Evolutionary conservation across 1,139 yeast species (phyloP).

Genomic region (Wickerhamiella pararugosa): DNA sequence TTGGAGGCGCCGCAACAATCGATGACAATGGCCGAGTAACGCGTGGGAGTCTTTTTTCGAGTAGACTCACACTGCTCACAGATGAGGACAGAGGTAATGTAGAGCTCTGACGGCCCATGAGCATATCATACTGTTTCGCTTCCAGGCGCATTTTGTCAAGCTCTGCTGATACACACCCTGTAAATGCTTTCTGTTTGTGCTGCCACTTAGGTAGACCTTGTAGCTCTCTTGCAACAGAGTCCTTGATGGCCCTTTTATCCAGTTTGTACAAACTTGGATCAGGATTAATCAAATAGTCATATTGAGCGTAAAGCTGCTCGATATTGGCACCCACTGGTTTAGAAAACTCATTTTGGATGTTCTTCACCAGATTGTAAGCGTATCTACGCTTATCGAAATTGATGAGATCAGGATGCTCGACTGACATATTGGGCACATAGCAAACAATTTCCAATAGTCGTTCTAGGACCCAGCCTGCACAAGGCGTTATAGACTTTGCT

Average conservation of each 20-base stretch:
- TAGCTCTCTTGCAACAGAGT: slow-evolving; percentile 31
- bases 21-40: slow-evolving; percentile 7
- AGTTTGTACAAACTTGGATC: slow-evolving; percentile 18
- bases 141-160: slow-evolving; percentile 39
- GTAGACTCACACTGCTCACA: neutral
- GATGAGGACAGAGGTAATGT: slow-evolving; percentile 6
- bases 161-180: slow-evolving; percentile 33
- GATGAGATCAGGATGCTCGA: slow-evolving; percentile 40
- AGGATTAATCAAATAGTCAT: slow-evolving; percentile 20
- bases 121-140: slow-evolving; percentile 29
- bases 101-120: slow-evolving; percentile 16
- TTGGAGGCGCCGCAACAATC: slow-evolving; percentile 2
- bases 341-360: slow-evolving; percentile 23
- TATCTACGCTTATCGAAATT: slow-evolving; percentile 58
- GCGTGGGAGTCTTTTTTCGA: slow-evolving; percentile 7
- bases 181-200: slow-evolving; percentile 30
- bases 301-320: slow-evolving; percentile 6
- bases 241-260: slow-evolving; percentile 25
- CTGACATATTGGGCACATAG: slow-evolving; percentile 51
- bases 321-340: slow-evolving; percentile 2
- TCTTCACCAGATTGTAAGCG: slow-evolving; percentile 38
- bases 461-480: slow-evolving; percentile 67
- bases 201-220: slow-evolving; percentile 25
- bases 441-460: slow-evolving; percentile 50
- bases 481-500: slow-evolving; percentile 41